These are phyloP conservation scores for Neodidymelliopsis sp. DNA, from an alignment of 2,329 filamentous ascomycete species.

Conservation along the genomic window DNA sequence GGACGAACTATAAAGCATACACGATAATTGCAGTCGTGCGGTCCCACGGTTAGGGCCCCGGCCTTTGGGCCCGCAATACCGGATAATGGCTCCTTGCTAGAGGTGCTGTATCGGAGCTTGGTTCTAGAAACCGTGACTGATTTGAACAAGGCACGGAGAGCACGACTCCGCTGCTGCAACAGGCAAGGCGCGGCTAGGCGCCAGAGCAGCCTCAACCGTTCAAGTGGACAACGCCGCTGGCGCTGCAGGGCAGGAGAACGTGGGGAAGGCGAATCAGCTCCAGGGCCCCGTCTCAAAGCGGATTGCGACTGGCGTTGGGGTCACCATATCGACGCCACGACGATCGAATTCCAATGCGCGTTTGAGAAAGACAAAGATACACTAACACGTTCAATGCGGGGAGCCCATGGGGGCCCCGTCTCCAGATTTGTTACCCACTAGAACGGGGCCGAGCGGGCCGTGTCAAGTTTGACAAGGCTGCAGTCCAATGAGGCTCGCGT, in stretches of 20 bases:
- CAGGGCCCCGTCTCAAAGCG: constrained; percentile 1
- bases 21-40: constrained; percentile 8
- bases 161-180: constrained; percentile 6
- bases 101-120: constrained; percentile 11
- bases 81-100: constrained; percentile 19
- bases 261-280: constrained; percentile 3
- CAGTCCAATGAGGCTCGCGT: constrained; percentile 2
- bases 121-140: constrained; percentile 22
- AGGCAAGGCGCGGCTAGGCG: constrained; percentile 4
- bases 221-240: constrained; percentile 1
- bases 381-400: constrained; percentile 4
- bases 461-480: constrained; percentile 12
- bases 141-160: constrained; percentile 5
- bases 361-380: constrained; percentile 2
- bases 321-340: not conserved
- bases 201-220: constrained; percentile 9
- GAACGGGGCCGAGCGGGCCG: constrained; percentile 12
- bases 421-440: constrained; percentile 11
- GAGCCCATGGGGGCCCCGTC: constrained; percentile 12
- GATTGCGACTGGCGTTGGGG: not conserved
- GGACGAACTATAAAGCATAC: constrained; percentile 23
- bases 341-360: constrained; percentile 1
- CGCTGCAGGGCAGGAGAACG: not conserved
- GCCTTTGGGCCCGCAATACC: constrained; percentile 20
- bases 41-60: constrained; percentile 16